Evolutionary conservation across 2,329 filamentous ascomycete species (phyloP).

Genomic region (Pestalotiopsis sp.): DNA sequence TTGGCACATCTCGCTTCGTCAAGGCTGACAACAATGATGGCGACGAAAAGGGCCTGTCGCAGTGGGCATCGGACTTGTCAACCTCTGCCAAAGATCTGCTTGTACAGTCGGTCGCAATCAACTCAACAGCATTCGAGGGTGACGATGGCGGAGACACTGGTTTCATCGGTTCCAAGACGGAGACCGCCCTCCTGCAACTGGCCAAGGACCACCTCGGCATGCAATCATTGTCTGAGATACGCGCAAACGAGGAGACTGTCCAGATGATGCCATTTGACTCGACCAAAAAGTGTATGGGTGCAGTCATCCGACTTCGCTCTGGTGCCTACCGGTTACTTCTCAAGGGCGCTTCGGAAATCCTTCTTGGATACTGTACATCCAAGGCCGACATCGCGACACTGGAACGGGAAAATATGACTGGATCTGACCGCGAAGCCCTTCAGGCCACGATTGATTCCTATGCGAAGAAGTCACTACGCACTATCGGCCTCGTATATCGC

Average conservation of each 20-base stretch:
- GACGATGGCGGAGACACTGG: conserved; percentile 43
- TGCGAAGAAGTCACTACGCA: conserved; percentile 69
- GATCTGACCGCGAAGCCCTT: conserved; percentile 56
- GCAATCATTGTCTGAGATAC: conserved; percentile 45
- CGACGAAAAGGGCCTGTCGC: conserved; percentile 21
- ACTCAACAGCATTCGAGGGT: conserved; percentile 59
- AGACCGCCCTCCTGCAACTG: conserved; percentile 54
- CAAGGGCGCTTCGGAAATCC: conserved; percentile 60
- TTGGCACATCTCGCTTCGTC: conserved; percentile 47
- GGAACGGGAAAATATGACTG: conserved; percentile 51
- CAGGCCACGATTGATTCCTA: conserved; percentile 60
- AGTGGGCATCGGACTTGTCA: conserved; percentile 32
- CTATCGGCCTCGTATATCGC: conserved; percentile 73
- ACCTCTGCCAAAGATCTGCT: conserved; percentile 34
- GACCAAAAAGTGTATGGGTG: conserved; percentile 57
- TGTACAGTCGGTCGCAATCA: conserved; percentile 52
- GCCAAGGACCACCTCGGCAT: conserved; percentile 53
- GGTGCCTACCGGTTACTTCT: conserved; percentile 51
- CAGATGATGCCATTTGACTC: conserved; percentile 59
- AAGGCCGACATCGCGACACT: conserved; percentile 35
- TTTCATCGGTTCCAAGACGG: conserved; percentile 59
- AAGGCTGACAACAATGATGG: conserved; percentile 25
- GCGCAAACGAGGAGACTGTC: conserved; percentile 46
- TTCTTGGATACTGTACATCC: conserved; percentile 44
- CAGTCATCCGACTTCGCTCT: conserved; percentile 49